A percentile compares a stretch with the other conserved stretches of the same genome.
These are phyloP conservation scores for Penicillium coffeae DNA, from an alignment of 495 filamentous ascomycete species.

Conservation along the genomic window DNA sequence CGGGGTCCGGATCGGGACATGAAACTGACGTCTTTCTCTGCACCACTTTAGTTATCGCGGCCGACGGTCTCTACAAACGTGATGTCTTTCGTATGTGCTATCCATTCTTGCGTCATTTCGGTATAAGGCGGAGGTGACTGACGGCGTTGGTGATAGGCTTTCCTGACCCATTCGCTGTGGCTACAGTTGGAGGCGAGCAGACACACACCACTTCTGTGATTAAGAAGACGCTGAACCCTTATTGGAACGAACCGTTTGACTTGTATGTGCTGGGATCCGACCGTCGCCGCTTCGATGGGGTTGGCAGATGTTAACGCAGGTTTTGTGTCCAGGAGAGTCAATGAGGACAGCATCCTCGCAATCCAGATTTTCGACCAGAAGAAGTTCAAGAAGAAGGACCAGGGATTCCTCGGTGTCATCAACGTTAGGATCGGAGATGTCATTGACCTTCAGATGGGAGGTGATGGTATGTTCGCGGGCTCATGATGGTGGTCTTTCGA, in stretches of 20 bases:
- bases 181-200: constrained; percentile 93
- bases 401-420: constrained; percentile 96
- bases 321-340: constrained; percentile 61
- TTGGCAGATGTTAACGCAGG: constrained; percentile 2
- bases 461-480: constrained; percentile 80
- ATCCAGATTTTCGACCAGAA: constrained; percentile 99
- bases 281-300: too few relatives aligned
- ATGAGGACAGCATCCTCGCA: constrained; percentile 91
- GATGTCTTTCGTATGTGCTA: constrained; percentile 83
- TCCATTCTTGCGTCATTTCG: not conserved
- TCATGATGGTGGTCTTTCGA: not conserved
- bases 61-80: constrained; percentile 95
- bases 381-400: constrained; percentile 99
- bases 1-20: constrained; percentile 16
- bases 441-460: constrained; percentile 81
- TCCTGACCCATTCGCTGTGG: constrained; percentile 96
- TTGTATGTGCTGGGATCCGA: constrained; percentile 56
- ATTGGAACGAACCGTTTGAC: constrained; percentile 99
- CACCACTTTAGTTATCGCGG: constrained; percentile 76
- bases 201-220: constrained; percentile 93
- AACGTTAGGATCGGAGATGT: constrained; percentile 93
- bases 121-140: constrained; percentile 15
- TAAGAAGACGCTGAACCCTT: constrained; percentile 95
- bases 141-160: constrained; percentile 59
- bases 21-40: constrained; percentile 13